phyloP scores from a whole-genome alignment of 495 filamentous ascomycete genomes.

The Rostrohypoxylon terebratum region DNA sequence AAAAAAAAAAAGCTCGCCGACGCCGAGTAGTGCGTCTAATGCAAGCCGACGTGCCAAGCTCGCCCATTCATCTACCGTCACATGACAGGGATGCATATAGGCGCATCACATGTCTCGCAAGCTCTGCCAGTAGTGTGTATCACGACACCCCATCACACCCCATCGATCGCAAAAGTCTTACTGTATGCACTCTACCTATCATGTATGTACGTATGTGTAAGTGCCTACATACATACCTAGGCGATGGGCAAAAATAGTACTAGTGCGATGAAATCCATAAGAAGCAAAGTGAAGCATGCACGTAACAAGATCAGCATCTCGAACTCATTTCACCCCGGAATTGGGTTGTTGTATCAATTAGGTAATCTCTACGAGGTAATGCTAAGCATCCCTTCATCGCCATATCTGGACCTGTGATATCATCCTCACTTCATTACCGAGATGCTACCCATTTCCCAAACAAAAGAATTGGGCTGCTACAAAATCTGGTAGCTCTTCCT shows the following conservation, averaged over 20 bases:
- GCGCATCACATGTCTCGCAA: slow-evolving; percentile 7
- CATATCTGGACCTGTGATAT: slow-evolving; percentile 15
- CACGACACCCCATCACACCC: too few relatives aligned
- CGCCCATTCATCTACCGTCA: not conserved
- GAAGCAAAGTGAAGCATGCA: not conserved
- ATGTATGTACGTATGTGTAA: not conserved
- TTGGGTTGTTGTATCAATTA: slow-evolving; percentile 16
- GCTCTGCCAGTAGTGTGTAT: not conserved
- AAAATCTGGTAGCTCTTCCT: not conserved
- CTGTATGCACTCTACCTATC: not conserved
- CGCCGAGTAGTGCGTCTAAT: not conserved
- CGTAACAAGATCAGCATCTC: not conserved
- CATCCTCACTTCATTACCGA: slow-evolving; percentile 3
- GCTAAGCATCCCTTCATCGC: not conserved
- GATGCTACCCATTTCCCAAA: slow-evolving; percentile 2
- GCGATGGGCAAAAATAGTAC: not conserved
- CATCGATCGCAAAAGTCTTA: not conserved
- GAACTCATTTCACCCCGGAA: slow-evolving; percentile 1
- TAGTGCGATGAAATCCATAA: not conserved
- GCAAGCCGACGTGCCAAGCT: not conserved
- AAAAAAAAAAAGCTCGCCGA: not conserved
- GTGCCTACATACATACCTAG: not conserved
- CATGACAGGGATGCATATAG: slow-evolving; percentile 10
- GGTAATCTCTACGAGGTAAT: not conserved
- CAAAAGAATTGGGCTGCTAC: slow-evolving; percentile 26